Percentiles rank a stretch among this genome's conserved stretches.
These are phyloP conservation scores for Lactarius trivialis DNA, from an alignment of 768 basidiomycete genomes.

Conservation along the genomic window DNA sequence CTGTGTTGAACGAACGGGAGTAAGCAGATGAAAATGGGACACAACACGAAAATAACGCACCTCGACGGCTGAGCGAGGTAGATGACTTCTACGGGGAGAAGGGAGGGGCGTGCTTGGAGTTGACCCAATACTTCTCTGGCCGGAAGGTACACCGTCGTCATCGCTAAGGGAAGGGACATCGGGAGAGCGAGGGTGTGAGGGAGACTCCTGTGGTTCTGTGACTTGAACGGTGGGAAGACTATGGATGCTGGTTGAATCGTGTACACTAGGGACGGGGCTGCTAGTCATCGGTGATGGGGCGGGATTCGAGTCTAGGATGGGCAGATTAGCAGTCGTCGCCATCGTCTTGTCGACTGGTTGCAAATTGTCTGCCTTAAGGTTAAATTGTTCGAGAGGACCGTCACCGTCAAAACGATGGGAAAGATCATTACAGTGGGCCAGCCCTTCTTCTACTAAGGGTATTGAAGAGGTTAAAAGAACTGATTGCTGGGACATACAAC, in stretches of 20 bases:
- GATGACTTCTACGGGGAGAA: slow-evolving; percentile 6
- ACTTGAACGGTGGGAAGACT: slow-evolving; percentile 54
- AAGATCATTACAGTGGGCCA: slow-evolving; percentile 15
- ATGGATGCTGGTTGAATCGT: slow-evolving; percentile 51
- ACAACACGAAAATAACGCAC: slow-evolving; percentile 35
- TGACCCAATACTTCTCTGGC: slow-evolving; percentile 20
- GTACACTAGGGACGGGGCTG: slow-evolving; percentile 32
- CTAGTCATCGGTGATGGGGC: slow-evolving; percentile 36
- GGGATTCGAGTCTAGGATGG: slow-evolving; percentile 29
- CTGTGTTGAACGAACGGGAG: slow-evolving; percentile 27
- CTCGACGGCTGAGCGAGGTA: slow-evolving; percentile 35
- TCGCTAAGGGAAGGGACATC: slow-evolving; percentile 21
- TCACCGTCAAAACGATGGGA: slow-evolving; percentile 7
- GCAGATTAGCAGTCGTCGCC: slow-evolving; percentile 9
- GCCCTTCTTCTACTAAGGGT: slow-evolving; percentile 39
- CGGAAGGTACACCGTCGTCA: slow-evolving; percentile 20
- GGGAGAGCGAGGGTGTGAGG: slow-evolving; percentile 30
- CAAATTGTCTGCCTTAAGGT: slow-evolving; percentile 20
- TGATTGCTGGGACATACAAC: slow-evolving; percentile 18
- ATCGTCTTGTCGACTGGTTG: slow-evolving; percentile 13
- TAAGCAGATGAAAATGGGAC: slow-evolving; percentile 1
- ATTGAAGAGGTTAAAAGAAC: slow-evolving; percentile 13
- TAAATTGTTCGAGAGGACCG: slow-evolving; percentile 10
- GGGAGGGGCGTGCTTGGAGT: not conserved
- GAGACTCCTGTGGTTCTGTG: slow-evolving; percentile 35